Percentiles rank a stretch among this genome's conserved stretches.
phyloP scores from a whole-genome alignment of 352 stramenopile genomes.

The Phytophthora megakarya region DNA sequence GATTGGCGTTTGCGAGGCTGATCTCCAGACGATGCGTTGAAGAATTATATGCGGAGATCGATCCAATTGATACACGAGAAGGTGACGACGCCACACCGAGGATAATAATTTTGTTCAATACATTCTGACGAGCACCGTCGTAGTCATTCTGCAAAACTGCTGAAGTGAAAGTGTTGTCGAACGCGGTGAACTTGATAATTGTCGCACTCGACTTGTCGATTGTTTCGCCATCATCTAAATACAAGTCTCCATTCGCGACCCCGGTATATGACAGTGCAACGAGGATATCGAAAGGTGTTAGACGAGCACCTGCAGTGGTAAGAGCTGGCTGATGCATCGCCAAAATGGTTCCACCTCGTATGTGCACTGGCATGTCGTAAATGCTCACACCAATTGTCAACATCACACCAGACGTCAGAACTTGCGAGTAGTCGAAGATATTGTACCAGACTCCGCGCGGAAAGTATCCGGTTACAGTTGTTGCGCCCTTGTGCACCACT shows the following conservation, averaged over 20 bases:
- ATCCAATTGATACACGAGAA: conserved; percentile 32
- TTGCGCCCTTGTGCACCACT: conserved; percentile 57
- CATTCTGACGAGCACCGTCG: conserved; percentile 9
- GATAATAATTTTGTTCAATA: conserved; percentile 41
- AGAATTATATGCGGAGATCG: conserved; percentile 34
- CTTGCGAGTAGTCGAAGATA: conserved; percentile 52
- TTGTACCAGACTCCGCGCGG: conserved; percentile 59
- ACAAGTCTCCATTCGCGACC: conserved; percentile 49
- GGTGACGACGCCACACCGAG: conserved; percentile 32
- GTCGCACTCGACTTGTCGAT: conserved; percentile 38
- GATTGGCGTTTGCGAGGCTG: conserved; percentile 22
- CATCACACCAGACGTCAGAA: conserved; percentile 32
- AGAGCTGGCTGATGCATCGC: conserved; percentile 53
- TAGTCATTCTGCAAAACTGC: conserved; percentile 33
- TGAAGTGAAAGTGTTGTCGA: conserved; percentile 21
- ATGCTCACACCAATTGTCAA: conserved; percentile 45
- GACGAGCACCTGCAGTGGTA: conserved; percentile 47
- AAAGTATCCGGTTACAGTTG: conserved; percentile 49
- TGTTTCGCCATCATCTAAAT: conserved; percentile 58
- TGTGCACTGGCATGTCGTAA: conserved; percentile 64
- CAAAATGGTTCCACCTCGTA: conserved; percentile 56
- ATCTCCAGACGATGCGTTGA: conserved; percentile 38
- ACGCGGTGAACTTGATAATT: conserved; percentile 42
- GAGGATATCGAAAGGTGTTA: conserved; percentile 57
- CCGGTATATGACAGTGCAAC: conserved; percentile 37